Evolutionary conservation across 176 grass and related monocot genomes (phyloP).

Genomic region (Secale cereale): DNA sequence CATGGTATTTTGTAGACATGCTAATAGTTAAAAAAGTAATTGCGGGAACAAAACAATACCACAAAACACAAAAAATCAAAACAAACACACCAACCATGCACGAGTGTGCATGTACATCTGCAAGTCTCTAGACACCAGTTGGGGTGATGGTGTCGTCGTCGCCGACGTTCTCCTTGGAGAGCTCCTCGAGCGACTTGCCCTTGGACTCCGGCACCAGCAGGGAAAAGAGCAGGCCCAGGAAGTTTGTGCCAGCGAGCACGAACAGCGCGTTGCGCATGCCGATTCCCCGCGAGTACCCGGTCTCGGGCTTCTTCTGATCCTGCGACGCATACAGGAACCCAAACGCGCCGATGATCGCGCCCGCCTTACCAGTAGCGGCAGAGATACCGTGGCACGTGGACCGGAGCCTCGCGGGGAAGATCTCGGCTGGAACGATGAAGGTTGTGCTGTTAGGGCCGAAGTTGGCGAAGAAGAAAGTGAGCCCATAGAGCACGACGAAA

Average conservation of each 20-base stretch:
- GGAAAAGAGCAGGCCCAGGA: slow-evolving; percentile 43
- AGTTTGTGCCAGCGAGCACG: slow-evolving; percentile 50
- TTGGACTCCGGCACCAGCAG: slow-evolving; percentile 62
- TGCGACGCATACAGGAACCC: slow-evolving; percentile 55
- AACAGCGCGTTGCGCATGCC: slow-evolving; percentile 73
- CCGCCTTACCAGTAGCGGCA: slow-evolving; percentile 33
- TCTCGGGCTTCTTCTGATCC: slow-evolving; percentile 31
- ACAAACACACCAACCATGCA: too few species aligned
- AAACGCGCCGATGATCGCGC: slow-evolving; percentile 42
- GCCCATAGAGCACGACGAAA: slow-evolving; percentile 45
- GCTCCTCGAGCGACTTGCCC: slow-evolving; percentile 61
- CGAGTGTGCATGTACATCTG: too few species aligned
- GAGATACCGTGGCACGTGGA: slow-evolving; percentile 59
- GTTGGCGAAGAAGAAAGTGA: slow-evolving; percentile 49
- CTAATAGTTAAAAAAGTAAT: too few species aligned
- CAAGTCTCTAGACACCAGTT: too few species aligned
- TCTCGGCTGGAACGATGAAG: slow-evolving; percentile 38
- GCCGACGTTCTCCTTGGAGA: slow-evolving; percentile 47
- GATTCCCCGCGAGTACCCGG: slow-evolving; percentile 40
- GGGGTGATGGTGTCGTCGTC: too few species aligned
- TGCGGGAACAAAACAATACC: too few species aligned
- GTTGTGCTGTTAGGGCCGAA: slow-evolving; percentile 42
- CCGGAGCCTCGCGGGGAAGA: slow-evolving; percentile 44
- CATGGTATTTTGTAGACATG: too few species aligned
- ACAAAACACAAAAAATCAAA: too few species aligned